Base-by-base conservation (phyloP, 1,284 basidiomycete species). In the Heterobasidion occidentale region DNA sequence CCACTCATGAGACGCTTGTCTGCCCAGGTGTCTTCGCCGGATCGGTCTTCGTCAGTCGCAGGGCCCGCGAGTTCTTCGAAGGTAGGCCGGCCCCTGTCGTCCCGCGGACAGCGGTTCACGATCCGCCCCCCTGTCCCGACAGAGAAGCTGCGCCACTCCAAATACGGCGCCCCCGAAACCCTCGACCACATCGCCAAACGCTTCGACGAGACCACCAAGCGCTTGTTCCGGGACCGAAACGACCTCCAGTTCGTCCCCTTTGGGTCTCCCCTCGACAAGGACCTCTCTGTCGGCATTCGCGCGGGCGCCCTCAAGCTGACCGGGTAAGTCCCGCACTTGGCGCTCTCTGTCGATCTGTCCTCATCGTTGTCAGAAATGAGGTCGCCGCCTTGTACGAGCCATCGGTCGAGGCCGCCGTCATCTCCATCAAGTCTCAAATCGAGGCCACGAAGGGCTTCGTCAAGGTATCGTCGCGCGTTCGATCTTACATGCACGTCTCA, bases 141-240 rank as follows among this genome's bases (percentile, higher is more conserved):
- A 87, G 86, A 83, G 60, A 89, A 88, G 67, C 78, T 89, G 57
- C 81, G 76, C 62, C 74, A 71, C 59, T 89, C 87, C 15, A 84
- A 77, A 70, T 89, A 89, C 61, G 86, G 86, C 52, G 77, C 80
- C 4, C 67, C 78, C 1, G 87, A 86, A 63, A 74, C 83, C 4
- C 70, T 90, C 11, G 87, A 90, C 55, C 88, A 90, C 62, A 77
- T 80, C 59, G 84, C 87, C 3, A 83, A 83, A 61, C 78, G 80
- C 12, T 90, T 90, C 65, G 88, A 90, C 58, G 87, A 90, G 68
- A 89, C 86, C 0, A 90, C 88, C 6, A 90, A 90, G 65, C 78
- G 87, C 38, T 69, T 88, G 0, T 90, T 90, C 68, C 79, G 86
- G 1, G 83, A 87, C 58, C 76, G 75, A 62, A 78, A 77, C 46